phyloP scores from a whole-genome alignment of 352 stramenopile species.

The Pythium monospermum region DNA sequence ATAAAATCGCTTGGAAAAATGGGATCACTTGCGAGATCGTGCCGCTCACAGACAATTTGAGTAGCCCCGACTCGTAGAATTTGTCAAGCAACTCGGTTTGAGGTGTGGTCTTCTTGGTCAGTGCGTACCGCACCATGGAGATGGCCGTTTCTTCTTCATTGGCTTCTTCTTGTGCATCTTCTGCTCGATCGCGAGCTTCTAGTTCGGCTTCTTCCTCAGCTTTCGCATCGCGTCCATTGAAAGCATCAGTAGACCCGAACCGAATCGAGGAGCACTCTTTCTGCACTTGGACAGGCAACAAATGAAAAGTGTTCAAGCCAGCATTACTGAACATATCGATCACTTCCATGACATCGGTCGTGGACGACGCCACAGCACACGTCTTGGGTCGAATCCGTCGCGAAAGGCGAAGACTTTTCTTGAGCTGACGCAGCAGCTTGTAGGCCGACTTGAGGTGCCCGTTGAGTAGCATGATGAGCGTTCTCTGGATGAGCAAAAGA shows the following conservation, averaged over 20 bases:
- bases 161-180: constrained; percentile 17
- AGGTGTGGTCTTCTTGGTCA: constrained; percentile 32
- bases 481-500: constrained; percentile 37
- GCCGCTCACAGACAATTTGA: constrained; percentile 33
- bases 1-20: constrained; percentile 45
- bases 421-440: constrained; percentile 40
- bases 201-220: background rate
- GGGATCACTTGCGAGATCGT: constrained; percentile 32
- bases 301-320: constrained; percentile 40
- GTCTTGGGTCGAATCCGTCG: constrained; percentile 1
- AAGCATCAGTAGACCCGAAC: background rate
- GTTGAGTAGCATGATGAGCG: constrained; percentile 50
- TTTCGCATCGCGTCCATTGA: background rate
- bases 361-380: background rate
- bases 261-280: constrained; percentile 10
- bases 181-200: constrained; percentile 3
- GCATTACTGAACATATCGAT: constrained; percentile 45
- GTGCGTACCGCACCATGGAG: constrained; percentile 35
- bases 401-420: constrained; percentile 16
- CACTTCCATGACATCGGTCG: constrained; percentile 16
- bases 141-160: constrained; percentile 32
- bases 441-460: constrained; percentile 44
- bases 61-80: constrained; percentile 44
- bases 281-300: constrained; percentile 30
- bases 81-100: constrained; percentile 49